These are phyloP conservation scores for Lactarius vividus DNA, from an alignment of 768 basidiomycete species.

Conservation along the genomic window DNA sequence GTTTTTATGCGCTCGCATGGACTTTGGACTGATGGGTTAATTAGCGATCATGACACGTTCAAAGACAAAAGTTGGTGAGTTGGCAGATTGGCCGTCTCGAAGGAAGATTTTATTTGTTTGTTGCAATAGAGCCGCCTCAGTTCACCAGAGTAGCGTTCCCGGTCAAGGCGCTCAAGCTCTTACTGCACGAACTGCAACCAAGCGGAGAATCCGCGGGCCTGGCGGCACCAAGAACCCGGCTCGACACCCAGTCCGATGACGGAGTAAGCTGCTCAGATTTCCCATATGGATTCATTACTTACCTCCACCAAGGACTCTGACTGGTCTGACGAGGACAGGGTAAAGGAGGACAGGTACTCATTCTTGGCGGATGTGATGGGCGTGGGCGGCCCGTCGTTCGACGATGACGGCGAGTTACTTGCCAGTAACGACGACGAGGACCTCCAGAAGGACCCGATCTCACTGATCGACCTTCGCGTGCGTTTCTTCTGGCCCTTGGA, in stretches of 20 bases:
- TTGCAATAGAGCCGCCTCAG: slow-evolving; percentile 72
- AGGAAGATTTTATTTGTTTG: slow-evolving; percentile 21
- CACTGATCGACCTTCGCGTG: slow-evolving; percentile 78
- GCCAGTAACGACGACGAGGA: slow-evolving; percentile 83
- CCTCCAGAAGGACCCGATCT: slow-evolving; percentile 80
- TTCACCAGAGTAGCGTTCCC: slow-evolving; percentile 87
- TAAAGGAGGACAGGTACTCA: slow-evolving; percentile 74
- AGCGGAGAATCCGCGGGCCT: slow-evolving; percentile 72
- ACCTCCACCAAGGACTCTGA: slow-evolving; percentile 62
- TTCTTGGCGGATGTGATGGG: slow-evolving; percentile 84
- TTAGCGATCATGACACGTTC: slow-evolving; percentile 97
- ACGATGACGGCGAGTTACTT: slow-evolving; percentile 67
- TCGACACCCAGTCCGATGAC: slow-evolving; percentile 72
- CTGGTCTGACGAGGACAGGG: slow-evolving; percentile 88
- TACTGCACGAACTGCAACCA: slow-evolving; percentile 79
- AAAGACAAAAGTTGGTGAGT: slow-evolving; percentile 78
- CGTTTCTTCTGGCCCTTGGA: slow-evolving; percentile 23
- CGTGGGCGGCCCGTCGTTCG: slow-evolving; percentile 66
- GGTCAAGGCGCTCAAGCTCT: slow-evolving; percentile 86
- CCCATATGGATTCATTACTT: slow-evolving; percentile 4
- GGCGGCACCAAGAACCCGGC: slow-evolving; percentile 48
- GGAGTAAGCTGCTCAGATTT: slow-evolving; percentile 45
- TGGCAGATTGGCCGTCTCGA: background rate
- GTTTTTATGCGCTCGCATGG: slow-evolving; percentile 31
- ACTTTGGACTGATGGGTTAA: background rate